Base-by-base conservation (phyloP, 1,284 basidiomycete genomes). In the Blastosporella zonata region DNA sequence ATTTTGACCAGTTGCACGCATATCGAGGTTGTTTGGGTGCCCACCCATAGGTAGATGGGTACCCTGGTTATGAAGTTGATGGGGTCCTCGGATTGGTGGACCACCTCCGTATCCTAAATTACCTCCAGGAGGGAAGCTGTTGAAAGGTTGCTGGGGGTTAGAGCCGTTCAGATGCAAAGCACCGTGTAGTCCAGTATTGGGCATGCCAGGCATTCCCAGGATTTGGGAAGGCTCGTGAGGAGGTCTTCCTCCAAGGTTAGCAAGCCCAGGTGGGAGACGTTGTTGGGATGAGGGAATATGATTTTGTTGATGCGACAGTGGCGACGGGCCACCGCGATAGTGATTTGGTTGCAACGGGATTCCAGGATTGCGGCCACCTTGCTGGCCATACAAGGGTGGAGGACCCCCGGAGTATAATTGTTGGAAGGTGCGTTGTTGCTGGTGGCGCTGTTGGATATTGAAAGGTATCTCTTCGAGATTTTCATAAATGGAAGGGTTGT, bases 191-290 rank as follows among this genome's bases (percentile, higher is more conserved):
- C 67, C 67, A 23, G 69, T 69, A 31, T 75, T 69, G 28, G 73
- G 65, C 50, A 79, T 63, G 38, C 76, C 76, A 49, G 73, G 71
- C 50, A 78, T 64, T 22, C 75, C 77, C 35, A 85, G 60, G 59
- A 82, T 85, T 56, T 87, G 87, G 20, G 74, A 73, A 23, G 84
- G 79, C 43, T 90, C 88, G 59, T 89, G 87, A 6, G 87, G 87
- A 22, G 87, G 87, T 6, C 87, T 79, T 34, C 79, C 86, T 29
- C 87, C 87, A 22, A 90, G 76, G 59, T 89, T 89, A n/a, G 87
- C 87, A 35, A 90, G 70, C 25, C 87, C 87, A n/a, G 86, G 86
- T 17, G 87, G 87, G 31, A 90, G 66, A 42, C 86, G 79, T 61
- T 88, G 79, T 43, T 68, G 69, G 15, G 61, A 55, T 23, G 70